phyloP scores from a whole-genome alignment of 2,329 filamentous ascomycete genomes.

The Coniochaeta ligniaria region DNA sequence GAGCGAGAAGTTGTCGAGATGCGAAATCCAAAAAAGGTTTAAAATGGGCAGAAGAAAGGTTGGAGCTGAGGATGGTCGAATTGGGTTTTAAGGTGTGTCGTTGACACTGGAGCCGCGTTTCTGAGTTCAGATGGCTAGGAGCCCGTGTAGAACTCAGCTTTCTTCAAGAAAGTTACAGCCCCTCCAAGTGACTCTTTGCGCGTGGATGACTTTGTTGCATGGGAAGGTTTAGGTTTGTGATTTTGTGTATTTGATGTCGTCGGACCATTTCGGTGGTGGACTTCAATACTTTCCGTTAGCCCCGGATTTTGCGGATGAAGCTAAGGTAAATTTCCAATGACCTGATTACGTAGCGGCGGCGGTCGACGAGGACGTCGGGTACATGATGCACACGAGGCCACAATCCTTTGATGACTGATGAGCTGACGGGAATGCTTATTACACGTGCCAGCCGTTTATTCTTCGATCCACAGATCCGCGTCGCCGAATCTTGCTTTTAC shows the following conservation, averaged over 20 bases:
- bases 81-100: background rate
- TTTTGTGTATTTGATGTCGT: background rate
- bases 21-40: too few species aligned
- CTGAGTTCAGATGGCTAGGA: background rate
- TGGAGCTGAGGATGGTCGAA: background rate
- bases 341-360: background rate
- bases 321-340: background rate
- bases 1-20: background rate
- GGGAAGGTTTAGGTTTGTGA: background rate
- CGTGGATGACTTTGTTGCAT: background rate
- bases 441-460: background rate
- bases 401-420: background rate
- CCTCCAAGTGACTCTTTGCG: background rate
- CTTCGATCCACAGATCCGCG: background rate
- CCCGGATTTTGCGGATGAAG: slow-evolving; percentile 1
- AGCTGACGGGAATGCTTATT: background rate
- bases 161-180: background rate
- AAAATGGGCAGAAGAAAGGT: too few species aligned
- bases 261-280: background rate
- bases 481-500: background rate
- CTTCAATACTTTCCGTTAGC: background rate
- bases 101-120: background rate
- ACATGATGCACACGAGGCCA: background rate
- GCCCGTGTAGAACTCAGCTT: background rate
- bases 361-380: background rate